Evolutionary conservation across 2,329 filamentous ascomycete species (phyloP).

Genomic region (Pseudogymnoascus sp.): DNA sequence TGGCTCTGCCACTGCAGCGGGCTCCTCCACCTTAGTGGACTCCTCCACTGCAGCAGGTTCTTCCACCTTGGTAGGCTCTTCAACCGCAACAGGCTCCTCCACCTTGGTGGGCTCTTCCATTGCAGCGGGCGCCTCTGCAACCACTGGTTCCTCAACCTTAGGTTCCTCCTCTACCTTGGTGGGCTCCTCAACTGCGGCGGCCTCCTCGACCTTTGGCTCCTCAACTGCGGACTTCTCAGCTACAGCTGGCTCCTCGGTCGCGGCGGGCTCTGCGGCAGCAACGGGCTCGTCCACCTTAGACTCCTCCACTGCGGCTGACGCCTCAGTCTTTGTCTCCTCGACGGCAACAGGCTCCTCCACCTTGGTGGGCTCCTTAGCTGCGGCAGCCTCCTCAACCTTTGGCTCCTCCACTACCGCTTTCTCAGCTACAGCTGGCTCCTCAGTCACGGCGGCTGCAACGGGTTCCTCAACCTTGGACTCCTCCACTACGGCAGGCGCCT

Average conservation of each 20-base stretch:
- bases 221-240: background rate
- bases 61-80: background rate
- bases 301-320: background rate
- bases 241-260: background rate
- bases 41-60: background rate
- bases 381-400: background rate
- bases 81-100: background rate
- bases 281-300: background rate
- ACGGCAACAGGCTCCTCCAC: background rate
- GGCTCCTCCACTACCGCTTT: no score
- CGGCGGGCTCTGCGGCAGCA: background rate
- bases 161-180: background rate
- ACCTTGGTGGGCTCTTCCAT: background rate
- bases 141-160: background rate
- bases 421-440: no score
- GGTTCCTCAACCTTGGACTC: background rate
- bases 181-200: background rate
- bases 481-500: background rate
- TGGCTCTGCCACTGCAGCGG: background rate
- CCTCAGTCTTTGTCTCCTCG: background rate
- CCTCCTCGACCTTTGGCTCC: background rate
- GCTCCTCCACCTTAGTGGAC: background rate
- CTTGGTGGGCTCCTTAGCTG: background rate
- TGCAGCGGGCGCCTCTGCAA: background rate
- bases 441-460: background rate